Evolutionary conservation across 768 basidiomycete genomes (phyloP).

Genomic region (Jaapia argillacea): DNA sequence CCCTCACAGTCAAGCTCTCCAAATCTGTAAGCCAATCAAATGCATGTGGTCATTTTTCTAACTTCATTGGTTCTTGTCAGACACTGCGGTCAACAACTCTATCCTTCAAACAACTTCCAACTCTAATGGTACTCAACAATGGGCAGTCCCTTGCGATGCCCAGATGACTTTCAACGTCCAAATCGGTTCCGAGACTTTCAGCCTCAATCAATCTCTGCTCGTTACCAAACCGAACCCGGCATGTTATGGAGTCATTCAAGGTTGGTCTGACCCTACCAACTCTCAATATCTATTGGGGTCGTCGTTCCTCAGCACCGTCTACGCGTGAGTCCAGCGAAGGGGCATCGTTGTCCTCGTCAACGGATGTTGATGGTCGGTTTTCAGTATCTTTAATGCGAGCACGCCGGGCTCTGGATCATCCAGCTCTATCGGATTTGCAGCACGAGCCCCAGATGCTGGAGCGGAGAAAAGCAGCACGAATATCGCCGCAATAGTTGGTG

Average conservation of each 20-base stretch:
- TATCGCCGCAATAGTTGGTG: conserved; percentile 20
- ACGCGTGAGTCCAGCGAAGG: no score
- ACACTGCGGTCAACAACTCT: no score
- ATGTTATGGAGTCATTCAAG: background rate
- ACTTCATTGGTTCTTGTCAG: no score
- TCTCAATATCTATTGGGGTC: background rate
- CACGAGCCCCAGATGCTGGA: conserved; percentile 7
- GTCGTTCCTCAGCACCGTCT: background rate
- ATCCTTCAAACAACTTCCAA: no score
- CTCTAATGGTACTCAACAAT: no score
- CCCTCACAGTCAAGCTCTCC: background rate
- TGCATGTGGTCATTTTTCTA: no score
- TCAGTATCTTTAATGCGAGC: conserved; percentile 17
- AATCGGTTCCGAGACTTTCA: background rate
- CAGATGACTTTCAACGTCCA: background rate
- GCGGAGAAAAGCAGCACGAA: conserved; percentile 10
- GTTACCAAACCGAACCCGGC: background rate
- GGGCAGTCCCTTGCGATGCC: background rate
- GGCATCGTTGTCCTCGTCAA: no score
- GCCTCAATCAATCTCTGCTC: background rate
- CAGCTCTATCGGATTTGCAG: conserved; percentile 15
- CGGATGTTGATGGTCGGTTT: no score
- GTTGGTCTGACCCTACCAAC: background rate
- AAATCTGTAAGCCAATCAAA: background rate
- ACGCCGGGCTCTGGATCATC: conserved; percentile 7